phyloP scores from a whole-genome alignment of 2,329 filamentous ascomycete species.

The Xylaria sp. region DNA sequence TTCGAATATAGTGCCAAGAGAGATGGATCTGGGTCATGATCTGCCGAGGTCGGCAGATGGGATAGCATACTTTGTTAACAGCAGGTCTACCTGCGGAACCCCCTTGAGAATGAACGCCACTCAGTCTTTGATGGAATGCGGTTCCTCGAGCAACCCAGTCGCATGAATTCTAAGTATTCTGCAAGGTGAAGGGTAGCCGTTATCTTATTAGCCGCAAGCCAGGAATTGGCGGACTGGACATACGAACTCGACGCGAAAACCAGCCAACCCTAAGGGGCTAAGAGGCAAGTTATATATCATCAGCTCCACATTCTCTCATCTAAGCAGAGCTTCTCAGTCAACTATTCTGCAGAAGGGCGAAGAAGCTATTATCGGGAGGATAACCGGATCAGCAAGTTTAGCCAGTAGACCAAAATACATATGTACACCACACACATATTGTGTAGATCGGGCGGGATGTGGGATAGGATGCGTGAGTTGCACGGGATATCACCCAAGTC shows the following conservation, averaged over 20 bases:
- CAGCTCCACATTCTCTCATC: too few relatives aligned
- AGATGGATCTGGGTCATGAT: slow-evolving; percentile 6
- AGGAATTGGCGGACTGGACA: too few relatives aligned
- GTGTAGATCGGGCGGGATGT: not conserved
- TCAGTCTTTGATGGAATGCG: not conserved
- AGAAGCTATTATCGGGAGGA: not conserved
- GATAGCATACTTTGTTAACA: not conserved
- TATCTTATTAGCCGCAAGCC: too few relatives aligned
- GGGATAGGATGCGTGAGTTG: not conserved
- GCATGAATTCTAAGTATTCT: too few relatives aligned
- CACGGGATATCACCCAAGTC: not conserved
- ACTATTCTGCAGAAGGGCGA: not conserved
- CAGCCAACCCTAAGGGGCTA: too few relatives aligned
- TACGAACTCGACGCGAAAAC: too few relatives aligned
- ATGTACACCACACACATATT: not conserved
- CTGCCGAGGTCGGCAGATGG: slow-evolving; percentile 23
- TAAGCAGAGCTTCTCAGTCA: too few relatives aligned
- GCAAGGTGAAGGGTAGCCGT: too few relatives aligned
- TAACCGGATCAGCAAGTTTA: not conserved
- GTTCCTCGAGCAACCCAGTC: too few relatives aligned
- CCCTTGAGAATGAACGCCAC: not conserved
- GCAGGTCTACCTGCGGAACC: not conserved
- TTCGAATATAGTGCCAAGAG: slow-evolving; percentile 1
- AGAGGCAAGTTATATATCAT: too few relatives aligned
- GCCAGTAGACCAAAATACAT: not conserved